Percentiles rank a stretch among this genome's conserved stretches.
Conservation (phyloP, 192 early-diverging fungal species). For the Cladochytrium replicatum region DNA sequence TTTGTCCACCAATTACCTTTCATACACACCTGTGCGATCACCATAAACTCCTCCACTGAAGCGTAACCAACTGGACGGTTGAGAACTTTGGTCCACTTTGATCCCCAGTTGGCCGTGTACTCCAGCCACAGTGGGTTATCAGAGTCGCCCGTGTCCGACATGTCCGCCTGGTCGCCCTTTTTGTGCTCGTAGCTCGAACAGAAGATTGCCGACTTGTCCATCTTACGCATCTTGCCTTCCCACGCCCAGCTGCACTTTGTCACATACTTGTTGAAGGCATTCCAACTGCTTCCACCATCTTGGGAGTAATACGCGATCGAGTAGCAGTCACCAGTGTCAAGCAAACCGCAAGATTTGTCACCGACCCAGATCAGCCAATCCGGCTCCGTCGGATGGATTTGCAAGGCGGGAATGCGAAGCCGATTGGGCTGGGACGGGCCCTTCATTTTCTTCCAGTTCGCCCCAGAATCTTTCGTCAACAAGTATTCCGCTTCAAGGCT, state of each 20-base stretch:
- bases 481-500: no score
- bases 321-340: conserved; percentile 37
- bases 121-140: conserved; percentile 1
- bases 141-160: conserved; percentile 24
- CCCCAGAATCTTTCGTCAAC: conserved; percentile 19
- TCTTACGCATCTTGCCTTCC: conserved; percentile 41
- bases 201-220: conserved; percentile 58
- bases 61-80: conserved; percentile 20
- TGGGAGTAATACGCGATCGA: conserved; percentile 56
- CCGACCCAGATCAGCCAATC: conserved; percentile 78
- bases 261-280: conserved; percentile 56
- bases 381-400: conserved; percentile 55
- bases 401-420: not conserved
- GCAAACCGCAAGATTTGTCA: conserved; percentile 24
- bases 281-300: conserved; percentile 60
- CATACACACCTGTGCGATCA: conserved; percentile 54
- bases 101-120: conserved; percentile 12
- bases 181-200: conserved; percentile 55
- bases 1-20: not conserved
- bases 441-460: conserved; percentile 7
- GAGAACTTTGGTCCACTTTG: conserved; percentile 9
- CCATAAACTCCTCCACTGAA: conserved; percentile 65
- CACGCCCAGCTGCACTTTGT: conserved; percentile 67
- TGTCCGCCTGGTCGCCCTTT: conserved; percentile 40
- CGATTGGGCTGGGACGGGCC: conserved; percentile 9